Evolutionary conservation across 345 rosid genomes (phyloP).

Genomic region (Gossypium herbaceum): DNA sequence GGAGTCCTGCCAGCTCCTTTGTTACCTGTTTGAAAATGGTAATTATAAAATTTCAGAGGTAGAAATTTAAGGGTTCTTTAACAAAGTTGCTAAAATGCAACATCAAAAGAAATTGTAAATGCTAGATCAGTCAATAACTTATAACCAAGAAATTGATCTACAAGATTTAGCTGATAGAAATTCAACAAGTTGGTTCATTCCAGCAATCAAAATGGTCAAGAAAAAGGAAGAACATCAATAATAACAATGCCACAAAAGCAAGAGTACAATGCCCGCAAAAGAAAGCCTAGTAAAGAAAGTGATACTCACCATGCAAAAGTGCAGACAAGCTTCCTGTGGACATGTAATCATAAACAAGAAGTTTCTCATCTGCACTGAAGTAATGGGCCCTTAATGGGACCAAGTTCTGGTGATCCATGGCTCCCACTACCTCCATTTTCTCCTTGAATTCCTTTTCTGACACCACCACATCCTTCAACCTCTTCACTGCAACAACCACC

Average conservation of each 20-base stretch:
- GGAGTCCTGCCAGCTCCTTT: constrained; percentile 78
- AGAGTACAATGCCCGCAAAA: not conserved
- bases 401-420: constrained; percentile 60
- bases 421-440: constrained; percentile 61
- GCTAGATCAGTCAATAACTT: no score
- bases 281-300: constrained; percentile 2
- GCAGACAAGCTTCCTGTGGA: constrained; percentile 78
- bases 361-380: constrained; percentile 58
- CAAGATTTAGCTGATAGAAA: not conserved
- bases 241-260: not conserved
- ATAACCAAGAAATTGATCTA: not conserved
- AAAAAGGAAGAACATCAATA: constrained; percentile 1
- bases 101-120: no score
- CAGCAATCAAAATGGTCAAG: not conserved
- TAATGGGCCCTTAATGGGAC: constrained; percentile 55
- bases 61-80: no score
- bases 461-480: constrained; percentile 67
- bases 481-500: constrained; percentile 72
- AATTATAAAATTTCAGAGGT: no score
- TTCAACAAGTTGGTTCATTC: not conserved
- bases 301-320: constrained; percentile 52
- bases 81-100: no score
- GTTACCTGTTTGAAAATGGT: constrained; percentile 41
- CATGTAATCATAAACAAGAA: constrained; percentile 61
- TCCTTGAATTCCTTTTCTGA: constrained; percentile 66